Evolutionary conservation across 495 filamentous ascomycete genomes (phyloP), one percentile per base, ranked within the genome.

Genomic region (Tuber borchii): DNA sequence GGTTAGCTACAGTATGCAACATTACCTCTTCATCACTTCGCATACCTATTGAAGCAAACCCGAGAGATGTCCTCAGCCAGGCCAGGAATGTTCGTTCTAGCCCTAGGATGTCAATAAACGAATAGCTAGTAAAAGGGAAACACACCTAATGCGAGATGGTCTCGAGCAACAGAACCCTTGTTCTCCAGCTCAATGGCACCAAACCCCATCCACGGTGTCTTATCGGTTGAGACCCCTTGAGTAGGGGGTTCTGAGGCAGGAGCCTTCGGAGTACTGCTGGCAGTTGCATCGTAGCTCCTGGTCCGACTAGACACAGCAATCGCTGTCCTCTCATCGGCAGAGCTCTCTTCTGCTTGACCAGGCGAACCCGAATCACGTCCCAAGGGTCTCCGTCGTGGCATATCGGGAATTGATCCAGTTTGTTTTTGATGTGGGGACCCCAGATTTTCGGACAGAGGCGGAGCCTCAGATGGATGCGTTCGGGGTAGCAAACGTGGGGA

Each of bases 41-140:
- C 75, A 97, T 93, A 79, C 95, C 95, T 81, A 99, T 99, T 71
- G 91, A 93, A 51, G 95, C 96, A 83, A 99, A 99, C 70, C 95
- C 93, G 68, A 99, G 88, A 34, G 94, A 97, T 26, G 95, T 99
- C 69, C 95, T 90, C 70, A 99, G 89, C 95, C 95, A 99, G 71
- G 95, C 95, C 34, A 99, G 89, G 84, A 98, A 99, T 4, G 95
- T 99, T 43, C 95, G 91, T 85, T 99, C 95, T 97, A 81, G 40
- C 74, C 14, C 8, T 74, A 56, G 69, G 71, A 70, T 73, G 70
- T 81, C 42, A 75, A 26, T 65, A 34, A 65, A 65, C 26, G 26
- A 65, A 34, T 31, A 31, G 26, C 56, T 65, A 34, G 12, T 17
- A 34, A 7, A 31, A 69, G 40, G 19, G 8, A 69, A 71, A 83